Percentiles rank a stretch among this genome's conserved stretches.
Conservation (phyloP, 148 eudicot genomes). For the Persicaria maculosa region DNA sequence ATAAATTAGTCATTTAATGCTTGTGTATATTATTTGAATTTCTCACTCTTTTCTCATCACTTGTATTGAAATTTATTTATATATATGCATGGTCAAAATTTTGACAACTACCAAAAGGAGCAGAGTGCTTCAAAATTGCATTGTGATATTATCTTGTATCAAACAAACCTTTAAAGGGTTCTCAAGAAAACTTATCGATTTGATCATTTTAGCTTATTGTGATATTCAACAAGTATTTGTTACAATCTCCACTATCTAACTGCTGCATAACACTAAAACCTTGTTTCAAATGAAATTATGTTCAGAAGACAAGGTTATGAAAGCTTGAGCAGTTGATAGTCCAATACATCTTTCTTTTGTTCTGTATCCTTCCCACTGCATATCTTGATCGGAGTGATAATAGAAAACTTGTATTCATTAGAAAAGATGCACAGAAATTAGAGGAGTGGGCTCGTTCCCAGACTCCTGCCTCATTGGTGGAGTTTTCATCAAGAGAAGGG, state of each 20-base stretch:
- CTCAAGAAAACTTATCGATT: neutral
- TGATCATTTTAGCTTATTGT: neutral
- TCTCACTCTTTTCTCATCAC: neutral
- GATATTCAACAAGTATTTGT: neutral
- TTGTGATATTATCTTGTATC: neutral
- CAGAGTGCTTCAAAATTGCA: neutral
- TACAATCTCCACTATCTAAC: neutral
- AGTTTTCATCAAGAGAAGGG: conserved; percentile 72
- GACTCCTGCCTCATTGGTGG: conserved; percentile 55
- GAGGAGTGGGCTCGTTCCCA: conserved; percentile 91
- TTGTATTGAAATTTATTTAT: neutral
- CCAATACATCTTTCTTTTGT: neutral
- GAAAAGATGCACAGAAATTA: conserved; percentile 81
- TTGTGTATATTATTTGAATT: neutral
- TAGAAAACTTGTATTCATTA: conserved; percentile 25
- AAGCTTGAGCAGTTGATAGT: neutral
- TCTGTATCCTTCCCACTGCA: neutral
- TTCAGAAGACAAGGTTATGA: neutral
- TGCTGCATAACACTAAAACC: neutral
- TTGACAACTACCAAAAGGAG: conserved; percentile 1
- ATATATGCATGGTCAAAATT: neutral
- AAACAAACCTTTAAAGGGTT: neutral
- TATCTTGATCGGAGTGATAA: conserved; percentile 13
- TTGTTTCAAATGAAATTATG: neutral
- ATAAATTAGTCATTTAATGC: neutral